Conservation (phyloP, 163 green algal species). For the Prototheca cutis region DNA sequence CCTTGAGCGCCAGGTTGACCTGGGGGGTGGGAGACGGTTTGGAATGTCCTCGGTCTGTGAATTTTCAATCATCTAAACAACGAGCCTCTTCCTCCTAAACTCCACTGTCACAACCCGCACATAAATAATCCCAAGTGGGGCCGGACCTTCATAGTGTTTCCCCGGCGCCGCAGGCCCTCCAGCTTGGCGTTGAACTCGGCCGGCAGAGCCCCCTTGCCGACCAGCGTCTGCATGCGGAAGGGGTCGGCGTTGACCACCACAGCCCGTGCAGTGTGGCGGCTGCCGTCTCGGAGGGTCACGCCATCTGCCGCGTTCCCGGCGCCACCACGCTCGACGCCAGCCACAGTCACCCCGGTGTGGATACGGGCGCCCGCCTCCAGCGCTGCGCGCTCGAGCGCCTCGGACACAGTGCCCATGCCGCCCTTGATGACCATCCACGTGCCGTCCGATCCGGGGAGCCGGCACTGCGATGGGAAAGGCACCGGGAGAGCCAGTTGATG, state of each 20-base stretch:
- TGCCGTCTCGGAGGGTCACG: constrained; percentile 18
- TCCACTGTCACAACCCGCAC: background rate
- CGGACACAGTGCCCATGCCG: constrained; percentile 48
- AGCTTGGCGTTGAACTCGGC: constrained; percentile 20
- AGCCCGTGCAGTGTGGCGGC: constrained; percentile 11
- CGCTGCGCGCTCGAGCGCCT: constrained; percentile 32
- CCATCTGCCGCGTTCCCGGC: constrained; percentile 3
- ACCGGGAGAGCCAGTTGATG: no score
- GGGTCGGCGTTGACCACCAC: constrained; percentile 43
- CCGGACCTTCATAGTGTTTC: constrained; percentile 13
- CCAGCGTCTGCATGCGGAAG: constrained; percentile 22
- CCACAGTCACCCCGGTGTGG: constrained; percentile 13
- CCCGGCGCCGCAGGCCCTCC: constrained; percentile 11
- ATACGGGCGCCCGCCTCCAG: constrained; percentile 31
- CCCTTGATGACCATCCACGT: constrained; percentile 52
- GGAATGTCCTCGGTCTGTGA: no score
- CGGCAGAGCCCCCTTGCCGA: constrained; percentile 3
- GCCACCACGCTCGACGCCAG: background rate
- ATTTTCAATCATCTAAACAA: no score
- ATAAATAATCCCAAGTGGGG: background rate
- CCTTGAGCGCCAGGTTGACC: constrained; percentile 43
- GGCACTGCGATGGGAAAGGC: no score
- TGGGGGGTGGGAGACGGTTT: constrained; percentile 2
- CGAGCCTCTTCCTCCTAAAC: no score
- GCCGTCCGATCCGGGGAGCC: constrained; percentile 32